phyloP scores from a whole-genome alignment of 2,329 filamentous ascomycete species.

The Fusarium albosuccineum region DNA sequence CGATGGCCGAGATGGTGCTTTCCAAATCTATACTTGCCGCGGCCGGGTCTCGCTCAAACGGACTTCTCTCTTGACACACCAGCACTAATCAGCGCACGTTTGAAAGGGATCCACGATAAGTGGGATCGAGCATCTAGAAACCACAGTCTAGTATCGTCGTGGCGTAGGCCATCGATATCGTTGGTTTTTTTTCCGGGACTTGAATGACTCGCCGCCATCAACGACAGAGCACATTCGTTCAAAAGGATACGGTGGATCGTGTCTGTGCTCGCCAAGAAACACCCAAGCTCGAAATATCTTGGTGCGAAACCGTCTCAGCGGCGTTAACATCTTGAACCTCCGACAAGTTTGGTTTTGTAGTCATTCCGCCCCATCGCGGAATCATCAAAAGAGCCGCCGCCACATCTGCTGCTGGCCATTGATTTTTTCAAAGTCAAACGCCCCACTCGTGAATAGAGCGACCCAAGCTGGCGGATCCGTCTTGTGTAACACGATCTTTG shows the following conservation, averaged over 20 bases:
- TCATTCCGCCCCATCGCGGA: neutral
- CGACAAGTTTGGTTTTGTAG: neutral
- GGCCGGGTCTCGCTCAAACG: slow-evolving; percentile 23
- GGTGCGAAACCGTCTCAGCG: neutral
- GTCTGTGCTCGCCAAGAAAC: neutral
- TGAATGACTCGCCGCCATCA: slow-evolving; percentile 2
- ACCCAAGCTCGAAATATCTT: neutral
- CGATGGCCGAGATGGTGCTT: slow-evolving; percentile 16
- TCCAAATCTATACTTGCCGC: slow-evolving; percentile 41
- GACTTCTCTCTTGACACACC: neutral
- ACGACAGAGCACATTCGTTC: neutral
- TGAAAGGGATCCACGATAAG: neutral
- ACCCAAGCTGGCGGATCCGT: neutral
- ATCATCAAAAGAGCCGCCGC: neutral
- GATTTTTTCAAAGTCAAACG: neutral
- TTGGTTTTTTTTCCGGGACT: neutral
- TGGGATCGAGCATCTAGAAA: slow-evolving; percentile 2
- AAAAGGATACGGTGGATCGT: slow-evolving; percentile 1
- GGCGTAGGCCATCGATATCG: neutral
- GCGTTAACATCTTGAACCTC: neutral
- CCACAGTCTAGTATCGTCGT: slow-evolving; percentile 1
- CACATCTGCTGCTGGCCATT: neutral
- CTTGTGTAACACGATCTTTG: slow-evolving; percentile 13
- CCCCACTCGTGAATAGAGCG: slow-evolving; percentile 1
- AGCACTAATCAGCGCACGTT: neutral